These are phyloP conservation scores for Tylopilus felleus DNA, from an alignment of 768 basidiomycete species.

Conservation along the genomic window DNA sequence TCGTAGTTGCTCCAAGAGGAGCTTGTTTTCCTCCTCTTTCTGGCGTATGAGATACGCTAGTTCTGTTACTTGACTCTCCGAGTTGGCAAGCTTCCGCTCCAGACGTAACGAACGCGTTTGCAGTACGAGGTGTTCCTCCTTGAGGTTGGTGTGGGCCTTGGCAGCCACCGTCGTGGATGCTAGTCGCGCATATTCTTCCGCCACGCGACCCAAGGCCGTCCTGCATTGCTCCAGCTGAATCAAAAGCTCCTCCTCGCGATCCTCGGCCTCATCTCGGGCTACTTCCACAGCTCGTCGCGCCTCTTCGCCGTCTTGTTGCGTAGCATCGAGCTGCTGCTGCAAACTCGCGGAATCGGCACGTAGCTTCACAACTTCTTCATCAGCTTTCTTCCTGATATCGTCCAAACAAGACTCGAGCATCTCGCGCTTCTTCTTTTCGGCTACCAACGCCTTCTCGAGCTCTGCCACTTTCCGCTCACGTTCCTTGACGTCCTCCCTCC, in stretches of 20 bases:
- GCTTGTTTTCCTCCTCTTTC: slow-evolving; percentile 47
- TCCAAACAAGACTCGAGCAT: slow-evolving; percentile 41
- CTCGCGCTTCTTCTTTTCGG: slow-evolving; percentile 53
- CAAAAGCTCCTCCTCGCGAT: slow-evolving; percentile 45
- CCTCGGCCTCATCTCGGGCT: slow-evolving; percentile 30
- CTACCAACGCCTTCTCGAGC: slow-evolving; percentile 47
- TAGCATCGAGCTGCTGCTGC: slow-evolving; percentile 37
- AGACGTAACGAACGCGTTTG: slow-evolving; percentile 49
- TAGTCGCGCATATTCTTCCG: slow-evolving; percentile 53
- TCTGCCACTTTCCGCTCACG: slow-evolving; percentile 53
- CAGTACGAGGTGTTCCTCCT: slow-evolving; percentile 36
- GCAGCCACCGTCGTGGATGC: slow-evolving; percentile 41
- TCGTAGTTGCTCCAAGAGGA: slow-evolving; percentile 33
- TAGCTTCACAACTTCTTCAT: slow-evolving; percentile 39
- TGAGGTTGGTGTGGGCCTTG: slow-evolving; percentile 37
- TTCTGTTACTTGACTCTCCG: slow-evolving; percentile 64
- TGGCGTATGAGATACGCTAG: slow-evolving; percentile 61
- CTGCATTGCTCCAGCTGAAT: slow-evolving; percentile 51
- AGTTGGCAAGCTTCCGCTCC: slow-evolving; percentile 65
- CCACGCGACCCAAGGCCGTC: slow-evolving; percentile 42
- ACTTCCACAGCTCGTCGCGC: slow-evolving; percentile 33
- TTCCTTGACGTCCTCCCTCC: slow-evolving; percentile 54
- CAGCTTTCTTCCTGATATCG: slow-evolving; percentile 40
- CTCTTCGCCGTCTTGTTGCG: slow-evolving; percentile 36
- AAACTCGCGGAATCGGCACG: slow-evolving; percentile 33